Evolutionary conservation across 352 stramenopile species (phyloP).

Genomic region (Globisporangium barbulae): DNA sequence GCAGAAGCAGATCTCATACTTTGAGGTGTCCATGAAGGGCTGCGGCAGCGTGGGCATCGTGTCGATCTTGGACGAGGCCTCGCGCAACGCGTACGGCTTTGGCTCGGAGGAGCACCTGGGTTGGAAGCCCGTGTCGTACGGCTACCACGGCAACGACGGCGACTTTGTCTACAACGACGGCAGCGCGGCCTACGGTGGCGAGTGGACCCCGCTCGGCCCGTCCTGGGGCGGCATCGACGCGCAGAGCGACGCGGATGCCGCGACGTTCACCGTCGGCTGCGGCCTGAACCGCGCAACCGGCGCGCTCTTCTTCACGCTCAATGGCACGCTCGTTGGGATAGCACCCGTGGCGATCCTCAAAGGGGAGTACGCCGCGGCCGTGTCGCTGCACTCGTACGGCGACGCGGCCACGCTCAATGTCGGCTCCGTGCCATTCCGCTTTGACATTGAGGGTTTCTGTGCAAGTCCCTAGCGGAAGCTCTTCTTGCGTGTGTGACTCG

Average conservation of each 20-base stretch:
- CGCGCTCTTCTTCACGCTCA: constrained; percentile 79
- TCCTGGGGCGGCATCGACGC: constrained; percentile 49
- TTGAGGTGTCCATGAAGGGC: constrained; percentile 69
- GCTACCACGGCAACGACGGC: constrained; percentile 85
- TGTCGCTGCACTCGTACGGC: constrained; percentile 77
- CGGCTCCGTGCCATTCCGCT: constrained; percentile 67
- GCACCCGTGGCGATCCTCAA: constrained; percentile 39
- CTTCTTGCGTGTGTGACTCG: constrained; percentile 1
- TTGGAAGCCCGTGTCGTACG: constrained; percentile 78
- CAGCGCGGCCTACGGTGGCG: constrained; percentile 56
- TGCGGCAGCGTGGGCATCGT: constrained; percentile 77
- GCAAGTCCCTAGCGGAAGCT: constrained; percentile 61
- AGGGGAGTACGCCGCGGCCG: constrained; percentile 64
- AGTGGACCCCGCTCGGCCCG: constrained; percentile 67
- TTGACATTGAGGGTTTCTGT: constrained; percentile 88
- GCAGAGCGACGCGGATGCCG: constrained; percentile 21
- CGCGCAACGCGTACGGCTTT: constrained; percentile 70
- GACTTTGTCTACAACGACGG: constrained; percentile 85
- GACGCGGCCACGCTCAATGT: constrained; percentile 71
- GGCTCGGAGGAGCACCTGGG: constrained; percentile 79
- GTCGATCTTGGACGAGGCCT: constrained; percentile 49
- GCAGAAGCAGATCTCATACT: constrained; percentile 61
- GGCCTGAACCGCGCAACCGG: constrained; percentile 53
- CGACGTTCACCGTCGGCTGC: constrained; percentile 63
- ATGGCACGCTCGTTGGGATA: constrained; percentile 59